Percentiles rank a stretch among this genome's conserved stretches.
Conservation (phyloP, 768 basidiomycete genomes). For the Inosperma sp. region DNA sequence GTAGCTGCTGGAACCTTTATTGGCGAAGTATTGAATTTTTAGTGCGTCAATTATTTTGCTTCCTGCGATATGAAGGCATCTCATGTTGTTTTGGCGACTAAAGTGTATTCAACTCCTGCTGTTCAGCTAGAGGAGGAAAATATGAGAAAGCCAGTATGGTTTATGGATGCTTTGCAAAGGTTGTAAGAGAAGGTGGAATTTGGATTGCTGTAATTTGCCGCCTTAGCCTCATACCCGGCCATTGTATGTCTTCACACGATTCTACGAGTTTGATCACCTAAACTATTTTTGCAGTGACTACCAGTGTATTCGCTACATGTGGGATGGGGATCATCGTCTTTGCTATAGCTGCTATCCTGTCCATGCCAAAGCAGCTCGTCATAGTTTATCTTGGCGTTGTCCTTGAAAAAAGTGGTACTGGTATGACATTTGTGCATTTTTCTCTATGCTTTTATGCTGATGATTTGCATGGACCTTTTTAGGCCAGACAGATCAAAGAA, state of each 20-base stretch:
- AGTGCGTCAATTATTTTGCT: slow-evolving; percentile 44
- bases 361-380: slow-evolving; percentile 86
- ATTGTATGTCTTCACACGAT: slow-evolving; percentile 49
- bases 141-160: slow-evolving; percentile 53
- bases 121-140: slow-evolving; percentile 69
- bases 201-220: slow-evolving; percentile 74
- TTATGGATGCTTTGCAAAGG: slow-evolving; percentile 58
- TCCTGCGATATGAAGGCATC: background rate
- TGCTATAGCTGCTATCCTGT: slow-evolving; percentile 71
- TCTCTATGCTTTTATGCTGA: background rate
- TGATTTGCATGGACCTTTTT: background rate
- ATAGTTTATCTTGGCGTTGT: slow-evolving; percentile 88
- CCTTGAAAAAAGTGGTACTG: slow-evolving; percentile 47
- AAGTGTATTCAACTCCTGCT: slow-evolving; percentile 83
- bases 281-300: slow-evolving; percentile 55
- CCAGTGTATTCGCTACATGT: slow-evolving; percentile 83
- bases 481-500: slow-evolving; percentile 40
- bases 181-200: slow-evolving; percentile 87
- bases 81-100: slow-evolving; percentile 5
- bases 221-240: slow-evolving; percentile 80
- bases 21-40: slow-evolving; percentile 85
- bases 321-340: slow-evolving; percentile 83
- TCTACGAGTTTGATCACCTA: background rate
- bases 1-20: slow-evolving; percentile 78
- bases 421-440: slow-evolving; percentile 18